These are phyloP conservation scores for Metarhizium album DNA, from an alignment of 2,329 filamentous ascomycete genomes.

Conservation along the genomic window DNA sequence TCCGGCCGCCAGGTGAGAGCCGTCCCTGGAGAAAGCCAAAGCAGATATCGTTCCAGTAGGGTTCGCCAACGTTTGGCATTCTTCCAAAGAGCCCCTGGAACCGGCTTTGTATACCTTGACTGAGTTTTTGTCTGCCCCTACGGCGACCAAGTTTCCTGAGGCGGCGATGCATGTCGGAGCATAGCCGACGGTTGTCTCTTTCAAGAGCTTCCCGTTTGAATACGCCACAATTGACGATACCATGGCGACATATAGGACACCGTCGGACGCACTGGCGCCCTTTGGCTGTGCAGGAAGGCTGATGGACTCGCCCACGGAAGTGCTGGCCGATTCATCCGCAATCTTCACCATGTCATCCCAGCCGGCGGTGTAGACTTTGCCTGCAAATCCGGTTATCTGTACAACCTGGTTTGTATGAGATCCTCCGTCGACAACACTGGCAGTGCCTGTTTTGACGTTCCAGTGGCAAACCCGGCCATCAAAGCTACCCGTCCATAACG, in stretches of 20 bases:
- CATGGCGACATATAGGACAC: constrained; percentile 47
- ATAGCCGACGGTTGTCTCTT: constrained; percentile 48
- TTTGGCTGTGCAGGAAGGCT: constrained; percentile 74
- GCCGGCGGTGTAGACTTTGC: constrained; percentile 71
- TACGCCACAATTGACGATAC: constrained; percentile 40
- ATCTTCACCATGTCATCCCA: constrained; percentile 90
- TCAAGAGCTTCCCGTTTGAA: constrained; percentile 50
- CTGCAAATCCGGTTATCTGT: constrained; percentile 53
- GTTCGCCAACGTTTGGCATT: constrained; percentile 49
- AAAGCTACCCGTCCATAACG: constrained; percentile 81
- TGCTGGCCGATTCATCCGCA: constrained; percentile 62
- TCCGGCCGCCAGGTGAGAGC: constrained; percentile 70
- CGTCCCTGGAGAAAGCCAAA: constrained; percentile 72
- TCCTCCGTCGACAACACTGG: constrained; percentile 64
- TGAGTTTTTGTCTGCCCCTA: constrained; percentile 63
- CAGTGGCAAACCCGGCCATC: constrained; percentile 81
- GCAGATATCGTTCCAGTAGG: constrained; percentile 64
- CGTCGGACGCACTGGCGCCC: constrained; percentile 48
- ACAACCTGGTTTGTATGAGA: constrained; percentile 78
- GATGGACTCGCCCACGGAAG: constrained; percentile 58
- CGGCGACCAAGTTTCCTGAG: constrained; percentile 54
- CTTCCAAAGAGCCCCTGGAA: constrained; percentile 43
- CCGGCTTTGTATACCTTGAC: constrained; percentile 60
- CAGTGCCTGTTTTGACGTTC: constrained; percentile 62
- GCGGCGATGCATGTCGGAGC: constrained; percentile 64